Evolutionary conservation across 805 yeast genomes (phyloP), one percentile per base, ranked within the genome.

Genomic region (Vanderwaltozyma verrucispora): DNA sequence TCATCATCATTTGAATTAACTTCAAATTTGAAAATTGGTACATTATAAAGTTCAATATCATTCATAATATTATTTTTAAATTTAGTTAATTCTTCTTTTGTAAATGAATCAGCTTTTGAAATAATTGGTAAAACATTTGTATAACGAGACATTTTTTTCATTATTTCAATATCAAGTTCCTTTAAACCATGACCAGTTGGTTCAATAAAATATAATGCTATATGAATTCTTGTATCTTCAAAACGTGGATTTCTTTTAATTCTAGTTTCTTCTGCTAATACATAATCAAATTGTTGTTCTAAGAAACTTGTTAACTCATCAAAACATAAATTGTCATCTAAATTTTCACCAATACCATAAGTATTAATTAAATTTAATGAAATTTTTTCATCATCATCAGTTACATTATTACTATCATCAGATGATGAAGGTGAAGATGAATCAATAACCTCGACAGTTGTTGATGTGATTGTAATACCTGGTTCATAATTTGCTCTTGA

Each of bases 171-270:
- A 53, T 82, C 94, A 40, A 82, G 53, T 54, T 82, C 89, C 42
- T 81, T 66, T 44, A 82, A 65, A 2, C 89, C 88, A 55, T 82
- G 92, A 14, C 94, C 94, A 4, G 77, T 67, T 2, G 89, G 80
- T 35, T 80, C 75, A 45, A 82, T 71, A 52, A 82, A 81, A 55
- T 82, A 82, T 33, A 82, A 59, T 44, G 80, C 71, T 7, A 75
- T 77, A 53, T 82, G 92, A 30, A 82, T 84, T 49, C 92, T 68
- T 14, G 87, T 70, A 62, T 83, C 89, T 48, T 72, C 78, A 53
- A 80, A 77, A 45, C 84, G 68, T 19, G 95, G 95, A 55, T 85
- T 84, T 69, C 96, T 78, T 59, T 73, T 72, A 45, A 87, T 84
- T 45, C 89, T 70, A 1, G 92, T 82, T 58, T 87, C 96, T 56